A percentile compares a stretch with the other conserved stretches of the same genome.
Evolutionary conservation across 805 yeast genomes (phyloP).

Genomic region (Nakazawaea wickerhamii): DNA sequence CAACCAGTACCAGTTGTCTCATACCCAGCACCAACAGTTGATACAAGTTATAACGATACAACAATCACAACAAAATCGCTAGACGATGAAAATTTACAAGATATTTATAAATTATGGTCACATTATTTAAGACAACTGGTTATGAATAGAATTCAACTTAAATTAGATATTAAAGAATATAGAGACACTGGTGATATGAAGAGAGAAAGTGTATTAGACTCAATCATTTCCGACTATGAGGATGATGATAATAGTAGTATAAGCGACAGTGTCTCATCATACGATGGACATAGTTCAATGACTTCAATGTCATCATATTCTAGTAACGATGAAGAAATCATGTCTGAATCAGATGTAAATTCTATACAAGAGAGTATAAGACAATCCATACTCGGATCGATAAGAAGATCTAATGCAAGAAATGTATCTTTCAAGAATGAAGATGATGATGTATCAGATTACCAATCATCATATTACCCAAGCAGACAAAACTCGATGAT

Average conservation of each 20-base stretch:
- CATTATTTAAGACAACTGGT: constrained; percentile 9
- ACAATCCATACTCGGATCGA: not conserved
- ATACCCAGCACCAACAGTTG: constrained; percentile 8
- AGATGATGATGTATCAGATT: not conserved
- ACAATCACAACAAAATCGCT: not conserved
- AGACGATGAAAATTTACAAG: not conserved
- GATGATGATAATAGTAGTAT: not conserved
- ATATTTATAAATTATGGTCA: constrained; percentile 3
- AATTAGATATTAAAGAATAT: constrained; percentile 9
- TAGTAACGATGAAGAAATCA: not conserved
- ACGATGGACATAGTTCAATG: not conserved
- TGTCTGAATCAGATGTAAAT: not conserved
- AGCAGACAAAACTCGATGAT: constrained; percentile 7
- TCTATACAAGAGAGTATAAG: not conserved
- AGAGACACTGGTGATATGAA: constrained; percentile 3
- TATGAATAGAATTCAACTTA: constrained; percentile 9
- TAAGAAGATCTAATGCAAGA: not conserved
- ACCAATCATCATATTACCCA: constrained; percentile 12
- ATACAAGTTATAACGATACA: not conserved
- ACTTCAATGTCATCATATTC: not conserved
- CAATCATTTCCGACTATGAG: constrained; percentile 10
- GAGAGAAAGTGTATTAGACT: constrained; percentile 11
- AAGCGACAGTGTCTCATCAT: not conserved
- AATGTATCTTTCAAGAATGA: no score
- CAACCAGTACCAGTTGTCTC: not conserved